phyloP scores from a whole-genome alignment of 352 stramenopile species.

The Globisporangium acanthophoron region DNA sequence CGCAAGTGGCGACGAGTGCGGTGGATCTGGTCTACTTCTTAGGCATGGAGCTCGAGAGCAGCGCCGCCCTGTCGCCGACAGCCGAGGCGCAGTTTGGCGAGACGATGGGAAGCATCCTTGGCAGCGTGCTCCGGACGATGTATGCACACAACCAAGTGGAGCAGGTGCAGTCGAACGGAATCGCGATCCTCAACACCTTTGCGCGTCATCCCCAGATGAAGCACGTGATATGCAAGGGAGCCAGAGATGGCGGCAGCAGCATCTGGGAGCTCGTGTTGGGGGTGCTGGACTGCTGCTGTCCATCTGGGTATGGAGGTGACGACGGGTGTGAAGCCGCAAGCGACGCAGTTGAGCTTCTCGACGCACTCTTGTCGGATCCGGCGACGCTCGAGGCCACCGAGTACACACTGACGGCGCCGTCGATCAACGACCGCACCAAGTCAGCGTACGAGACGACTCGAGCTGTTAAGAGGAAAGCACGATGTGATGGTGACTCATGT shows the following conservation, averaged over 20 bases:
- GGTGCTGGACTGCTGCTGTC: constrained; percentile 15
- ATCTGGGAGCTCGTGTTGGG: constrained; percentile 28
- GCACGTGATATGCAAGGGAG: constrained; percentile 9
- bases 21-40: constrained; percentile 56
- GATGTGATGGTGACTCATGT: not conserved
- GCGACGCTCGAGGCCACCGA: constrained; percentile 11
- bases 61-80: not conserved
- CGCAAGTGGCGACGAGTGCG: constrained; percentile 30
- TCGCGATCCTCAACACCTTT: constrained; percentile 43
- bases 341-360: constrained; percentile 36
- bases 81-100: constrained; percentile 4
- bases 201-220: constrained; percentile 23
- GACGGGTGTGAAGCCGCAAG: constrained; percentile 17
- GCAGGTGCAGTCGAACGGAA: constrained; percentile 43
- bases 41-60: constrained; percentile 36
- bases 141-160: constrained; percentile 20
- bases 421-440: constrained; percentile 11
- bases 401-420: not conserved
- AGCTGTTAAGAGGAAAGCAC: not conserved
- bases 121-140: constrained; percentile 31
- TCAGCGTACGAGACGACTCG: not conserved
- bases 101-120: constrained; percentile 18
- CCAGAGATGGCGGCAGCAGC: not conserved
- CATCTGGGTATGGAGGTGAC: constrained; percentile 15
- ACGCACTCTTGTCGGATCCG: constrained; percentile 28